Conservation (phyloP, 148 eudicot species). For the Chenopodium berlandieri region DNA sequence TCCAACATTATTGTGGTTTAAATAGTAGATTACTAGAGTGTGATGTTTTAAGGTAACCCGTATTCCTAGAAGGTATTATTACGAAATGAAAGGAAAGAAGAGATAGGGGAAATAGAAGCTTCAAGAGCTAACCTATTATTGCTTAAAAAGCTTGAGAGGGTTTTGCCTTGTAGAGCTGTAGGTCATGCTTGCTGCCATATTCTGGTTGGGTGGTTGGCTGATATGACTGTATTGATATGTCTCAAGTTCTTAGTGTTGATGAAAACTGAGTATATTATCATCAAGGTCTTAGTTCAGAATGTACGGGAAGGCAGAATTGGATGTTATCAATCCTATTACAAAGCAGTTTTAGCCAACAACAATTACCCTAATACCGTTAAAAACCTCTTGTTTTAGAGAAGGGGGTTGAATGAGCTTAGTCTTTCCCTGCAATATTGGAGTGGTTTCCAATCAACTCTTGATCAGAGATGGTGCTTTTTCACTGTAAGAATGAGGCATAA, state of each 20-base stretch:
- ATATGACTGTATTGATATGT: neutral
- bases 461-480: neutral
- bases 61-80: neutral
- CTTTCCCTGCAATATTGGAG: too few species aligned
- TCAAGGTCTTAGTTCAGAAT: neutral
- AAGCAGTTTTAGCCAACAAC: neutral
- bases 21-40: neutral
- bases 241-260: neutral
- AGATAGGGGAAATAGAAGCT: neutral
- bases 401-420: too few species aligned
- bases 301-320: neutral
- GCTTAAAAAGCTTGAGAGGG: neutral
- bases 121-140: neutral
- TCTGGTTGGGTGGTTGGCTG: neutral
- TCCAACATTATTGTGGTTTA: neutral
- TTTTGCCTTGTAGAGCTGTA: neutral
- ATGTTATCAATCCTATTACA: neutral
- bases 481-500: neutral
- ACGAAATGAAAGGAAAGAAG: neutral
- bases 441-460: too few species aligned
- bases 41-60: neutral
- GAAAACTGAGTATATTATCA: neutral
- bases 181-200: slow-evolving; percentile 1
- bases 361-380: neutral
- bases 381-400: too few species aligned